A percentile compares a stretch with the other conserved stretches of the same genome.
phyloP scores from a whole-genome alignment of 2,329 filamentous ascomycete genomes.

The Colletotrichum incanum region DNA sequence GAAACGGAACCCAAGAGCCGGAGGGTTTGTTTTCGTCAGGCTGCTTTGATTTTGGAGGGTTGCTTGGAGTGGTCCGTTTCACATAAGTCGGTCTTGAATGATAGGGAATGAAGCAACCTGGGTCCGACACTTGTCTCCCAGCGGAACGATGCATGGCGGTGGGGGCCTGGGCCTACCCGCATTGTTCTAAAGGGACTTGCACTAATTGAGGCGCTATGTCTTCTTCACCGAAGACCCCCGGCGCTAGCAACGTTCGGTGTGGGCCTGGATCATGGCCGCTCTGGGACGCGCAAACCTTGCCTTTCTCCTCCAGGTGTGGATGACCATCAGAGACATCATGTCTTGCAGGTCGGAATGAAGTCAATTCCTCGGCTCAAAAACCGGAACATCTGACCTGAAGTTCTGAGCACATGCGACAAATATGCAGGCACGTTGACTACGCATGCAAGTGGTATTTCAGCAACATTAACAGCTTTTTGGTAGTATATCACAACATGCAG shows the following conservation, averaged over 20 bases:
- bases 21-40: constrained; percentile 29
- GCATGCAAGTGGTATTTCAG: constrained; percentile 10
- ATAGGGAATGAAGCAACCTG: constrained; percentile 39
- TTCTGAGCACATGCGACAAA: not conserved
- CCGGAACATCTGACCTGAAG: too few relatives aligned
- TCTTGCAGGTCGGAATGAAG: not conserved
- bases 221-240: constrained; percentile 36
- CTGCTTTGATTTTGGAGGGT: constrained; percentile 27
- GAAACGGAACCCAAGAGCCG: not conserved
- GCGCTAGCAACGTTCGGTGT: constrained; percentile 32
- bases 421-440: not conserved
- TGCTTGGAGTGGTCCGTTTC: constrained; percentile 42
- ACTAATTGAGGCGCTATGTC: constrained; percentile 39
- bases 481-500: constrained; percentile 28
- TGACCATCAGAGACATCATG: not conserved
- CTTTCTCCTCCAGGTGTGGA: not conserved
- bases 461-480: constrained; percentile 27
- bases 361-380: too few relatives aligned
- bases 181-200: constrained; percentile 41
- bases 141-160: constrained; percentile 34
- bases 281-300: constrained; percentile 6
- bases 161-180: constrained; percentile 38
- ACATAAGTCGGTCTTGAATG: constrained; percentile 39
- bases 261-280: constrained; percentile 23
- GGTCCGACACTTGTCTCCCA: constrained; percentile 36